Conservation (phyloP, 2,329 filamentous ascomycete species). For the Chrysosphaeria jannelii region DNA sequence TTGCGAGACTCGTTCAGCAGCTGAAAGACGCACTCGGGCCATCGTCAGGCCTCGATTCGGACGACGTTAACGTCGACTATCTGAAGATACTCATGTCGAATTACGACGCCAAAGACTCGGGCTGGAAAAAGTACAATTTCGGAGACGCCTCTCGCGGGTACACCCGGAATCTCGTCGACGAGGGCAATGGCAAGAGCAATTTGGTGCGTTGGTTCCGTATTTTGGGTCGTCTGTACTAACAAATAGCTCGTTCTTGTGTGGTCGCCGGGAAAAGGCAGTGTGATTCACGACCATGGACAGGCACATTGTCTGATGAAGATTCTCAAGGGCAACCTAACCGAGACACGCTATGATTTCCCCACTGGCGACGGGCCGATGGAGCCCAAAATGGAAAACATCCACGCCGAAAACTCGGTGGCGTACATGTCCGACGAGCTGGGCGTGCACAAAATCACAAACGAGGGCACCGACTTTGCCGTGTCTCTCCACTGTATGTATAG, state of each 20-base stretch:
- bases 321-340: slow-evolving; percentile 45
- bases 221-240: slow-evolving; percentile 1
- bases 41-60: slow-evolving; percentile 53
- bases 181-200: slow-evolving; percentile 41
- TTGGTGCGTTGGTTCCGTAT: slow-evolving; percentile 12
- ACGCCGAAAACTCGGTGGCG: slow-evolving; percentile 42
- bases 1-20: slow-evolving; percentile 40
- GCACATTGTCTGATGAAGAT: slow-evolving; percentile 87
- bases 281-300: slow-evolving; percentile 69
- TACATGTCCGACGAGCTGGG: slow-evolving; percentile 85
- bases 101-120: slow-evolving; percentile 35
- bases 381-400: slow-evolving; percentile 34
- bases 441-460: slow-evolving; percentile 56
- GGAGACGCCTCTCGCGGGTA: slow-evolving; percentile 41
- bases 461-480: slow-evolving; percentile 44
- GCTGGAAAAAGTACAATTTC: slow-evolving; percentile 52
- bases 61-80: slow-evolving; percentile 46
- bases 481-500: slow-evolving; percentile 38
- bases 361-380: slow-evolving; percentile 25
- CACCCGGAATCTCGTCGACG: slow-evolving; percentile 69
- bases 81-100: slow-evolving; percentile 42
- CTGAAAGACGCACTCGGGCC: slow-evolving; percentile 49
- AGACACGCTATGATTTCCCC: slow-evolving; percentile 58
- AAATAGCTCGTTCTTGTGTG: slow-evolving; percentile 59
- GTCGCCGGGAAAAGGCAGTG: slow-evolving; percentile 55